Evolutionary conservation across 192 early-diverging fungal genomes (phyloP).

Genomic region (Mortierella claussenii): DNA sequence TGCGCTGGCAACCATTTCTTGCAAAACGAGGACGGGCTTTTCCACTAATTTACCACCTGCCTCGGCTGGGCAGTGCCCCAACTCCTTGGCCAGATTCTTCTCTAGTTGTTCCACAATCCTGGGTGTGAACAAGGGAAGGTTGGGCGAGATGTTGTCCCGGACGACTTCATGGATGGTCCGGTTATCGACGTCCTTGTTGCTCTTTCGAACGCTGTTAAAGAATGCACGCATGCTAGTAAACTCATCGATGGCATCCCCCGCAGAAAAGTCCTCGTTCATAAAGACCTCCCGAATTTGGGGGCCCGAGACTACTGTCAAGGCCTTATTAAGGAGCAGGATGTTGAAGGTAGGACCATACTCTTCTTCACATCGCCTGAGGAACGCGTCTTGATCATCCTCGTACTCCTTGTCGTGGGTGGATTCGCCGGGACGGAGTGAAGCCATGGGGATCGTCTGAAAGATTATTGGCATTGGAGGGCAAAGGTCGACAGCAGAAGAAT

Average conservation of each 20-base stretch:
- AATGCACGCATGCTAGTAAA: conserved; percentile 19
- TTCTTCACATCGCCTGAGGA: conserved; percentile 14
- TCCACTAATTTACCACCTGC: conserved; percentile 18
- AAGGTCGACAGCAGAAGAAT: background rate
- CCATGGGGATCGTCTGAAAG: conserved; percentile 22
- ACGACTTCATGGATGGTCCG: conserved; percentile 27
- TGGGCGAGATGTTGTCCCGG: conserved; percentile 35
- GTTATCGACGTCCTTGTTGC: conserved; percentile 10
- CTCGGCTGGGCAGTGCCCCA: background rate
- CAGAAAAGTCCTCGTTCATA: conserved; percentile 25
- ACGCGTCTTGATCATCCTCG: conserved; percentile 27
- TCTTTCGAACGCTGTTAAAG: conserved; percentile 16
- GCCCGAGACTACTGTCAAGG: conserved; percentile 30
- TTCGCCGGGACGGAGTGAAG: conserved; percentile 21
- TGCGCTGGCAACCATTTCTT: conserved; percentile 47
- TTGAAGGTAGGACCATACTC: conserved; percentile 32
- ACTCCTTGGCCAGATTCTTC: conserved; percentile 12
- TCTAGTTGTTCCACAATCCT: conserved; percentile 28
- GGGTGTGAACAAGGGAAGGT: conserved; percentile 25
- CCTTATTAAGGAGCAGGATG: conserved; percentile 5
- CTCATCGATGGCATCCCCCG: conserved; percentile 28
- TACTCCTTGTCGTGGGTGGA: conserved; percentile 32
- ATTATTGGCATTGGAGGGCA: background rate
- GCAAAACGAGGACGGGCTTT: conserved; percentile 20
- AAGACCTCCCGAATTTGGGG: conserved; percentile 45